Evolutionary conservation across 768 basidiomycete species (phyloP).

Genomic region (Boletus rubropictus): DNA sequence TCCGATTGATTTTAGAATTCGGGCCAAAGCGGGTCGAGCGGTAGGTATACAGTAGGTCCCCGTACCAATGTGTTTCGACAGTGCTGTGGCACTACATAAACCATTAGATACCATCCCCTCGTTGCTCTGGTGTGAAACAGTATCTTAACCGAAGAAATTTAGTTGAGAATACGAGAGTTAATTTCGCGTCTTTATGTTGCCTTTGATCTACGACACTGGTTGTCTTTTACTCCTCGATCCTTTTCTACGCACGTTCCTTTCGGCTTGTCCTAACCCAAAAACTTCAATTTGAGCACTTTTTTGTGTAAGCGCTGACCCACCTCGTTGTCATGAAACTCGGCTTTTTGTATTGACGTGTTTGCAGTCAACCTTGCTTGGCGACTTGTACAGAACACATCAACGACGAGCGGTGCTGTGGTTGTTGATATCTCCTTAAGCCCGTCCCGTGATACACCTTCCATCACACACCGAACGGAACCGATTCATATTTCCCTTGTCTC

Average conservation of each 20-base stretch:
- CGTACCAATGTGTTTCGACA: too few species aligned
- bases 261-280: background rate
- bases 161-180: too few species aligned
- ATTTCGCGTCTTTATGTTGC: too few species aligned
- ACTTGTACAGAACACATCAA: slow-evolving; percentile 21
- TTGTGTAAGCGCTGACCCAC: slow-evolving; percentile 16
- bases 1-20: background rate
- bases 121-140: too few species aligned
- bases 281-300: background rate
- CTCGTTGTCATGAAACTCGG: slow-evolving; percentile 16
- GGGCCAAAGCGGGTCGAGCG: background rate
- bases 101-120: too few species aligned
- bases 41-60: too few species aligned
- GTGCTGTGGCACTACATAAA: too few species aligned
- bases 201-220: background rate
- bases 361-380: slow-evolving; percentile 22
- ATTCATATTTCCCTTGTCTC: background rate
- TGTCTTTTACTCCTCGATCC: background rate
- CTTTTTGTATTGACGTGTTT: slow-evolving; percentile 32
- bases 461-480: slow-evolving; percentile 1
- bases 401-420: slow-evolving; percentile 10
- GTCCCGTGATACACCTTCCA: slow-evolving; percentile 13
- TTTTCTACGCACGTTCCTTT: background rate
- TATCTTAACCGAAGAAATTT: too few species aligned
- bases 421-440: slow-evolving; percentile 17